These are phyloP conservation scores for Cynanchum wilfordii DNA, from an alignment of 257 asterid genomes.

Conservation along the genomic window DNA sequence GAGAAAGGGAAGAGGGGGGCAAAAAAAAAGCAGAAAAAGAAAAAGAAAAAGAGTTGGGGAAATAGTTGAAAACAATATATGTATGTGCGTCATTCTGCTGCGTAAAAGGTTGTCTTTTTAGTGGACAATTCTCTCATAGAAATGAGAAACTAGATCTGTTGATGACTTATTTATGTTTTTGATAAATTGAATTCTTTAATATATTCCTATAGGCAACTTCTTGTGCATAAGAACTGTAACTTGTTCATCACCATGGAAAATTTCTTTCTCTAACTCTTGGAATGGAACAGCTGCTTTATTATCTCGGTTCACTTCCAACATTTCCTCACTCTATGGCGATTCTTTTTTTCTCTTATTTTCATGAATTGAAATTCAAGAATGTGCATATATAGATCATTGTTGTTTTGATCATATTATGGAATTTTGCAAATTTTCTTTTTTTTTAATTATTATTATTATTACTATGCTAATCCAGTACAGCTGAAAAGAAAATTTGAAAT, in stretches of 20 bases:
- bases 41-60: neutral
- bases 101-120: neutral
- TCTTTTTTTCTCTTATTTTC: neutral
- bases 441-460: neutral
- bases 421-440: neutral
- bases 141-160: neutral
- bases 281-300: neutral
- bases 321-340: neutral
- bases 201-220: neutral
- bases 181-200: neutral
- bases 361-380: neutral
- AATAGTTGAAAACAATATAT: neutral
- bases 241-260: neutral
- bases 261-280: neutral
- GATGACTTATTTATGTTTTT: neutral
- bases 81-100: neutral
- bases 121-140: neutral
- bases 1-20: too few relatives aligned
- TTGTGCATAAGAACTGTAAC: neutral
- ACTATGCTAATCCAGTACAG: neutral
- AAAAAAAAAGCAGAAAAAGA: neutral
- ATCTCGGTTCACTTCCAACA: neutral
- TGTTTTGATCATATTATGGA: neutral
- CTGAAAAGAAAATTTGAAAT: neutral
- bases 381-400: neutral